Percentiles rank a stretch among this genome's conserved stretches.
Evolutionary conservation across 1,139 yeast species (phyloP).

Genomic region (Debaryomycetaceae sp.): DNA sequence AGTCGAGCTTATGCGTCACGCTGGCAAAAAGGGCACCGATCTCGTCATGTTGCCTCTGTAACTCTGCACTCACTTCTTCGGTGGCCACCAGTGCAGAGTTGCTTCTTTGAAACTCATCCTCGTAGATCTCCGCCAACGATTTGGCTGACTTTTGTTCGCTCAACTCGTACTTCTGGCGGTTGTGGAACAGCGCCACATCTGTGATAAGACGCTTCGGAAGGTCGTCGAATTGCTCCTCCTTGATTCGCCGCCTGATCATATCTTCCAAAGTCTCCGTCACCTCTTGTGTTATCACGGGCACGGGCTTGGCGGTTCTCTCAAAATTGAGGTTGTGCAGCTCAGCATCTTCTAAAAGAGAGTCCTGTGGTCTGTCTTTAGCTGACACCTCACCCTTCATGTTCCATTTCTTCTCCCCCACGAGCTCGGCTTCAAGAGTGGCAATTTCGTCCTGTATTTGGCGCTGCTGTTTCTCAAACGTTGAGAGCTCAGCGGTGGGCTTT

Average conservation of each 20-base stretch:
- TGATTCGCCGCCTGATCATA: constrained; percentile 76
- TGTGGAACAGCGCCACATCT: constrained; percentile 57
- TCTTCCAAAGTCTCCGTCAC: constrained; percentile 85
- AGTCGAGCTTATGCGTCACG: constrained; percentile 72
- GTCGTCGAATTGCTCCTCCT: constrained; percentile 76
- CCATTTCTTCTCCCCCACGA: constrained; percentile 91
- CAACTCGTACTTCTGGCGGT: constrained; percentile 53
- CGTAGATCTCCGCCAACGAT: constrained; percentile 89
- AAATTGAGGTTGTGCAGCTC: constrained; percentile 36
- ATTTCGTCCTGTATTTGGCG: constrained; percentile 72
- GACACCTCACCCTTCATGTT: constrained; percentile 89
- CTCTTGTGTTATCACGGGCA: constrained; percentile 89
- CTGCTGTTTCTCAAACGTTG: constrained; percentile 85
- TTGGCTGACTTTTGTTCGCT: constrained; percentile 82
- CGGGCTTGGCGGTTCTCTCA: constrained; percentile 49
- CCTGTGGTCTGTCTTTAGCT: constrained; percentile 76
- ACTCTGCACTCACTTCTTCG: constrained; percentile 51
- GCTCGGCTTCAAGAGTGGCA: constrained; percentile 73
- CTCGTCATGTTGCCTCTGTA: constrained; percentile 73
- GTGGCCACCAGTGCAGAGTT: constrained; percentile 36
- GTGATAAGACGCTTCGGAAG: constrained; percentile 67
- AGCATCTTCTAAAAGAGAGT: constrained; percentile 56
- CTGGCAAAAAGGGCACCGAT: constrained; percentile 60
- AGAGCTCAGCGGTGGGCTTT: constrained; percentile 38
- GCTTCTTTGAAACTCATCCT: constrained; percentile 65